phyloP scores from a whole-genome alignment of 2,329 filamentous ascomycete species.

The Calonectria multiphialidica region DNA sequence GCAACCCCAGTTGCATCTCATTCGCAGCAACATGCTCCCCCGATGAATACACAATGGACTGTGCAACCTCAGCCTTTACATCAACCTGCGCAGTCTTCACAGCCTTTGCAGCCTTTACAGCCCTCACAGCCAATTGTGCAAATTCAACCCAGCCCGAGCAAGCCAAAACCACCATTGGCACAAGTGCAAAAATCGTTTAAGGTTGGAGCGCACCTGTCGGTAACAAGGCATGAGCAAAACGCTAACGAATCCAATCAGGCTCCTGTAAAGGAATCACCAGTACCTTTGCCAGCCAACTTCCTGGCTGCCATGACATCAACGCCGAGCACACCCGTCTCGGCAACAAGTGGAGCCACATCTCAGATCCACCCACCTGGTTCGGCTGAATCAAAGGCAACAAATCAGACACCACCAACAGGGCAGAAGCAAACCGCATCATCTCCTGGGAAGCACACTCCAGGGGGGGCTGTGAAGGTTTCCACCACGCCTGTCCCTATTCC shows the following conservation, averaged over 20 bases:
- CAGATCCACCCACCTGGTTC: slow-evolving; percentile 21
- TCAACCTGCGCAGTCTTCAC: slow-evolving; percentile 4
- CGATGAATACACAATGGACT: slow-evolving; percentile 36
- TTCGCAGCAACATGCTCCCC: slow-evolving; percentile 24
- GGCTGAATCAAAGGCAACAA: slow-evolving; percentile 9
- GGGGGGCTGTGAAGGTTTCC: slow-evolving; percentile 30
- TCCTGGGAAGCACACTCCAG: slow-evolving; percentile 11
- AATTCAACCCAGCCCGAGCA: slow-evolving; percentile 29
- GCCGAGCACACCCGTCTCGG: slow-evolving; percentile 33
- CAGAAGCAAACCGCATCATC: slow-evolving; percentile 27
- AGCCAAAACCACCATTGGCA: slow-evolving; percentile 39
- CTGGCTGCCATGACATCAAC: slow-evolving; percentile 54
- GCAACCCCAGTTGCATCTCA: neutral
- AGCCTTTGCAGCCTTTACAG: neutral
- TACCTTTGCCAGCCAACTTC: slow-evolving; percentile 58
- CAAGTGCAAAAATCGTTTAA: slow-evolving; percentile 45
- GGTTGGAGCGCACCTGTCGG: slow-evolving; percentile 45
- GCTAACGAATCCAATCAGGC: slow-evolving; percentile 47
- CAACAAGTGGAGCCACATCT: slow-evolving; percentile 28
- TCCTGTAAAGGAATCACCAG: slow-evolving; percentile 57
- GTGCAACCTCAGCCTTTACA: slow-evolving; percentile 4
- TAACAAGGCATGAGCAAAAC: slow-evolving; percentile 33
- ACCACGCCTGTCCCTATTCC: slow-evolving; percentile 50
- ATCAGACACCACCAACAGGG: neutral
- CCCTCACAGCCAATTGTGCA: neutral